Evolutionary conservation across 176 grass and related monocot genomes (phyloP).

Genomic region (Saccharum officinarum): DNA sequence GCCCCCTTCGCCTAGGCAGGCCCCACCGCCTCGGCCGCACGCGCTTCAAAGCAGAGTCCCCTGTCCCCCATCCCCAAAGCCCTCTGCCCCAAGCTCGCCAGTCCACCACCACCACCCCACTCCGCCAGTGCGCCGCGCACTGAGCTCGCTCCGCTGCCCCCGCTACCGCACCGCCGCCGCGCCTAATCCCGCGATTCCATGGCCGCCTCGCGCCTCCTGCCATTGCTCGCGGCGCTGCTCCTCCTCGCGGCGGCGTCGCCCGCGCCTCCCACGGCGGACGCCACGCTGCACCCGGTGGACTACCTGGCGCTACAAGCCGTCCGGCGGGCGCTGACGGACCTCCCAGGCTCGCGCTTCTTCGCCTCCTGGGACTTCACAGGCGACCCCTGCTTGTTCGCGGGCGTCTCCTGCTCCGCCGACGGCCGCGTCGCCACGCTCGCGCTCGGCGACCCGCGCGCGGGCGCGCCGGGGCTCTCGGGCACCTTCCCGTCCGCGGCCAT

Average conservation of each 20-base stretch:
- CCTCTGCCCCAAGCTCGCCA: neutral
- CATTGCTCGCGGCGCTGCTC: neutral
- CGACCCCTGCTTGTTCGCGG: slow-evolving; percentile 68
- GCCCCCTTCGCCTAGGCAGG: neutral
- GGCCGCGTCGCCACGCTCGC: slow-evolving; percentile 55
- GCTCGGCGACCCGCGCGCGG: slow-evolving; percentile 75
- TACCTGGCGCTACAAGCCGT: slow-evolving; percentile 60
- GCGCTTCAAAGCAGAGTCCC: slow-evolving; percentile 38
- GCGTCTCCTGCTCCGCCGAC: slow-evolving; percentile 54
- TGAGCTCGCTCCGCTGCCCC: neutral
- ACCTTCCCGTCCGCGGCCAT: slow-evolving; percentile 35
- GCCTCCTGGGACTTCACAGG: slow-evolving; percentile 72
- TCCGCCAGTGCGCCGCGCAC: neutral
- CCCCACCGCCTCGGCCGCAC: slow-evolving; percentile 12
- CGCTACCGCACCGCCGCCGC: neutral
- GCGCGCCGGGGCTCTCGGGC: slow-evolving; percentile 56
- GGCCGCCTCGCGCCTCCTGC: slow-evolving; percentile 5
- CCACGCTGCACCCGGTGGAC: slow-evolving; percentile 73
- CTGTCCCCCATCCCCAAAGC: neutral
- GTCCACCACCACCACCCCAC: neutral
- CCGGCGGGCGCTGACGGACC: slow-evolving; percentile 49
- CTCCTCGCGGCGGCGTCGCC: neutral
- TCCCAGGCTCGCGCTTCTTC: slow-evolving; percentile 67
- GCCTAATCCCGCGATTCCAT: neutral
- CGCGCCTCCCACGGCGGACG: neutral